phyloP scores from a whole-genome alignment of 208 protist species.

The Leishmania gerbilli region DNA sequence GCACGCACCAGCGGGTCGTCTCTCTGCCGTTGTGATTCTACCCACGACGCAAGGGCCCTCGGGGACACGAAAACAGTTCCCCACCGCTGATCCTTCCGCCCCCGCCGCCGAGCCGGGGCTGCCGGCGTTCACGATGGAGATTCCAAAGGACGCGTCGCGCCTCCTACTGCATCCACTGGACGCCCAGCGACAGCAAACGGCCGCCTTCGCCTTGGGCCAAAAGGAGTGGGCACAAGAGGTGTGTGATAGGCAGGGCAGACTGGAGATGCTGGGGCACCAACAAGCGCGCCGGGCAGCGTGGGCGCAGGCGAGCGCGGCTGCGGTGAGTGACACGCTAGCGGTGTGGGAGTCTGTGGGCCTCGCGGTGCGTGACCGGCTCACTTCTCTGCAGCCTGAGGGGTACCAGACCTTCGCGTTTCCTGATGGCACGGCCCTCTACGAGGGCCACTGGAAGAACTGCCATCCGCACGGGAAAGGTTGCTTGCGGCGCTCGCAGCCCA shows the following conservation, averaged over 20 bases:
- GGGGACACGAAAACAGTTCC: not conserved
- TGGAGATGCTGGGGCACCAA: constrained; percentile 50
- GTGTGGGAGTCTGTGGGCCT: constrained; percentile 53
- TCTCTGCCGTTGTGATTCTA: not conserved
- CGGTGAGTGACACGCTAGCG: constrained; percentile 34
- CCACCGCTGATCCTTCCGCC: not conserved
- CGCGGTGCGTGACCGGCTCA: constrained; percentile 66
- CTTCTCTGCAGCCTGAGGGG: constrained; percentile 62
- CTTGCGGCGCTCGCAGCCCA: constrained; percentile 42
- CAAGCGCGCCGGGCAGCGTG: constrained; percentile 54
- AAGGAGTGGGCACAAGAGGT: constrained; percentile 40
- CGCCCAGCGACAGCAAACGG: constrained; percentile 36
- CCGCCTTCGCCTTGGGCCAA: constrained; percentile 39
- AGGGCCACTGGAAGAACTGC: constrained; percentile 90
- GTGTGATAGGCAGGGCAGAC: constrained; percentile 39
- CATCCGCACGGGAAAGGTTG: constrained; percentile 83
- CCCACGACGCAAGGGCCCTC: not conserved
- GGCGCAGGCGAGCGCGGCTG: constrained; percentile 41
- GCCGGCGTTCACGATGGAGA: constrained; percentile 16
- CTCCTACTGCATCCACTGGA: constrained; percentile 59
- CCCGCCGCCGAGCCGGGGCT: not conserved
- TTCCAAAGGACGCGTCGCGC: constrained; percentile 42
- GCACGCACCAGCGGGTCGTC: not conserved
- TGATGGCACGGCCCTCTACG: constrained; percentile 81
- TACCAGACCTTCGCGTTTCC: constrained; percentile 84